A percentile compares a stretch with the other conserved stretches of the same genome.
These are phyloP conservation scores for Datura wrightii DNA, from an alignment of 257 asterid genomes.

Conservation along the genomic window DNA sequence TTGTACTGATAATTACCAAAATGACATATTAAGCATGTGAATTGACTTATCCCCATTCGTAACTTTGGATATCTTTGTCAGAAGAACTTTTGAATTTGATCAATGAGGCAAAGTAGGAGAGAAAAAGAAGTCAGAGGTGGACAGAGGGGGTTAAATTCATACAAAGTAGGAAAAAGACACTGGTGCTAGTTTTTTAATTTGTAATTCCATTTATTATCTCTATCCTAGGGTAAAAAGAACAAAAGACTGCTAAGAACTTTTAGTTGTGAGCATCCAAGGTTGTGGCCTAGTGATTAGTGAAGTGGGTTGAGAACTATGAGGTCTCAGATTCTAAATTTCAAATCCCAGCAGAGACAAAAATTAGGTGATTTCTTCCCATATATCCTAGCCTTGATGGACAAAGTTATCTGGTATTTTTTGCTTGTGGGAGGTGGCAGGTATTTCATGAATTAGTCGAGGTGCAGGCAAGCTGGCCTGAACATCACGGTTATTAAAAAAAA, in stretches of 20 bases:
- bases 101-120: slow-evolving; percentile 13
- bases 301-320: not conserved
- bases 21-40: slow-evolving; percentile 4
- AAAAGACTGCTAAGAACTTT: slow-evolving; percentile 5
- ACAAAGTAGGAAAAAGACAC: not conserved
- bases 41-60: not conserved
- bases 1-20: not conserved
- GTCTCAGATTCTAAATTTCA: too few species aligned
- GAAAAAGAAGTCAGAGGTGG: not conserved
- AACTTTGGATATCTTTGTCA: not conserved
- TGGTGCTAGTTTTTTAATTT: not conserved
- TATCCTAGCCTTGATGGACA: not conserved
- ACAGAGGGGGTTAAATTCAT: not conserved
- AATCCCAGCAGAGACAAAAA: too few species aligned
- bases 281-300: not conserved
- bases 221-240: not conserved
- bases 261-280: not conserved
- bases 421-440: not conserved
- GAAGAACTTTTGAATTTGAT: slow-evolving; percentile 24
- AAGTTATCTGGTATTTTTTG: not conserved
- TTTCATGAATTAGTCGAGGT: not conserved
- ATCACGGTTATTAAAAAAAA: not conserved
- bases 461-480: not conserved
- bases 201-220: not conserved
- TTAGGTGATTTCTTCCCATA: too few species aligned